A percentile compares a stretch with the other conserved stretches of the same genome.
Evolutionary conservation across 306 rosid genomes (phyloP).

Genomic region (Dalbergia cochinchinensis): DNA sequence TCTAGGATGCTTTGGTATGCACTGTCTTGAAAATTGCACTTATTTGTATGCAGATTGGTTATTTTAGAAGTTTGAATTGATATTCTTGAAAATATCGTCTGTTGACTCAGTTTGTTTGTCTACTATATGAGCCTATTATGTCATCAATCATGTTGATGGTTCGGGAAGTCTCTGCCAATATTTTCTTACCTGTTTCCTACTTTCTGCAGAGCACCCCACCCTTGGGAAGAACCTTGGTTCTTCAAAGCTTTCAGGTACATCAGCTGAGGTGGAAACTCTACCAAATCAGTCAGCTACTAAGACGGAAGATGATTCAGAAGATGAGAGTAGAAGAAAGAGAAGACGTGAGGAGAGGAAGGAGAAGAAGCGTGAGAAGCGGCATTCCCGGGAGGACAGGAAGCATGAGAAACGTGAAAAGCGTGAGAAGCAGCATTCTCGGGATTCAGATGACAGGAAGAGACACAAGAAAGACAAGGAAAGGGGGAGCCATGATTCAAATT

Average conservation of each 20-base stretch:
- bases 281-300: constrained; percentile 51
- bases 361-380: constrained; percentile 66
- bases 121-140: too few relatives aligned
- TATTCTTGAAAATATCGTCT: neutral
- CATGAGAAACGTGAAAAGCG: constrained; percentile 69
- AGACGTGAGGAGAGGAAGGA: constrained; percentile 75
- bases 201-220: constrained; percentile 65
- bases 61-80: constrained; percentile 8
- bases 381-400: constrained; percentile 70
- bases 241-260: constrained; percentile 48
- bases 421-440: constrained; percentile 66
- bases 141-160: too few relatives aligned
- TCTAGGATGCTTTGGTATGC: neutral
- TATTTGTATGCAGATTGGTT: constrained; percentile 23
- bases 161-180: too few relatives aligned
- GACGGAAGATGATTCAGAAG: constrained; percentile 63
- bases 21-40: constrained; percentile 1
- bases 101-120: neutral
- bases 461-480: constrained; percentile 70
- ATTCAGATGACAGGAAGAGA: constrained; percentile 72
- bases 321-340: constrained; percentile 73
- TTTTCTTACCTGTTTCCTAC: constrained; percentile 25
- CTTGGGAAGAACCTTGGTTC: constrained; percentile 77
- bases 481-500: constrained; percentile 80
- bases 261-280: constrained; percentile 55